Percentiles rank a stretch among this genome's conserved stretches.
Evolutionary conservation across 257 asterid genomes (phyloP).

Genomic region (Oldenlandia corymbosa): DNA sequence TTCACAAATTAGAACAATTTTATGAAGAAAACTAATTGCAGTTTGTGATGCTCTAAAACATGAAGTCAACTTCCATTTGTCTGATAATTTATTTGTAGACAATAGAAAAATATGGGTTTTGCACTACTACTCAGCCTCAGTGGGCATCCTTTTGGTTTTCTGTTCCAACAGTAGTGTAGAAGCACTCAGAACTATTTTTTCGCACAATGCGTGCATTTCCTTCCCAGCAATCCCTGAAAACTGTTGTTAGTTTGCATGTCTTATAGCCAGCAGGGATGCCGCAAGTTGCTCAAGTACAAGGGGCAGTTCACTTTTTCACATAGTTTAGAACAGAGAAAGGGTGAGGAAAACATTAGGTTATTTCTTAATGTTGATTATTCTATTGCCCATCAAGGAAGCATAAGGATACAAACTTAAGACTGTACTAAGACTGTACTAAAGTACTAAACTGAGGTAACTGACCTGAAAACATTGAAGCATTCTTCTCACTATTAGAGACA

Average conservation of each 20-base stretch:
- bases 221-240: background rate
- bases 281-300: background rate
- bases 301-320: background rate
- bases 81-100: no score
- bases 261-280: background rate
- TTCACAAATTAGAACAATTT: background rate
- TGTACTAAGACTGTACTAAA: no score
- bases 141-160: background rate
- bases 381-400: background rate
- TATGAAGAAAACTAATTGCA: background rate
- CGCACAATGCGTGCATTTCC: background rate
- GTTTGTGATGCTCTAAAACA: background rate
- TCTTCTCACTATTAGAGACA: constrained; percentile 25
- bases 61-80: background rate
- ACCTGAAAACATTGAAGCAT: constrained; percentile 44
- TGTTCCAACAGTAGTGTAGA: background rate
- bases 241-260: background rate
- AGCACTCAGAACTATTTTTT: background rate
- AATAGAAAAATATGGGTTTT: background rate
- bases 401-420: constrained; percentile 1
- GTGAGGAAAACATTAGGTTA: no score
- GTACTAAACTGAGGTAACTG: constrained; percentile 20
- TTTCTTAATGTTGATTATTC: no score
- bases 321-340: background rate
- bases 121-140: background rate